These are phyloP conservation scores for Sporothrix pallida DNA, from an alignment of 2,329 filamentous ascomycete genomes.

Conservation along the genomic window DNA sequence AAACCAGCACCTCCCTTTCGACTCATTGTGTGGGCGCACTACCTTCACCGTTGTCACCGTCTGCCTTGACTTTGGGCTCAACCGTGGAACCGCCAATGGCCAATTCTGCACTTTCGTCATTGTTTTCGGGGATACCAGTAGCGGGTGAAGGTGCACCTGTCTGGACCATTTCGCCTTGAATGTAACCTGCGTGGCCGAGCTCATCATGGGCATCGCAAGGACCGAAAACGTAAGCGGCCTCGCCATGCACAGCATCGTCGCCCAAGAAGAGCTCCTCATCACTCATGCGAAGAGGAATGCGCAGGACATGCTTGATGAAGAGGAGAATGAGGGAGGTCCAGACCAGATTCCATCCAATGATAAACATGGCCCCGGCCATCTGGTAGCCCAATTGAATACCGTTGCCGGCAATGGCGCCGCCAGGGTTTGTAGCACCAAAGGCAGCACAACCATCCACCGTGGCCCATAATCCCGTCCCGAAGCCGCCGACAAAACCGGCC, in stretches of 20 bases:
- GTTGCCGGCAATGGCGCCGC: slow-evolving; percentile 58
- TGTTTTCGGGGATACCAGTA: not conserved
- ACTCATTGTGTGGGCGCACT: slow-evolving; percentile 24
- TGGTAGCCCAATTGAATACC: slow-evolving; percentile 57
- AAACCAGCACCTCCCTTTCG: not conserved
- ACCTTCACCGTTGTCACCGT: slow-evolving; percentile 29
- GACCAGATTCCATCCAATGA: slow-evolving; percentile 58
- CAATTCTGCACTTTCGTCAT: slow-evolving; percentile 36
- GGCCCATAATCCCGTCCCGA: slow-evolving; percentile 54
- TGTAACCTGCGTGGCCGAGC: slow-evolving; percentile 37
- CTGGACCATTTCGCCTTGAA: slow-evolving; percentile 39
- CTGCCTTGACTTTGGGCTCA: slow-evolving; percentile 38
- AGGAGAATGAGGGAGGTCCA: slow-evolving; percentile 56
- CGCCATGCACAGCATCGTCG: slow-evolving; percentile 56
- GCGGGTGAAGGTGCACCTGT: not conserved
- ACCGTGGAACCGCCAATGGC: slow-evolving; percentile 37
- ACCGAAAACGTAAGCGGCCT: slow-evolving; percentile 50
- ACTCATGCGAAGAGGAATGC: slow-evolving; percentile 54
- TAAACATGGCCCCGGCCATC: slow-evolving; percentile 55
- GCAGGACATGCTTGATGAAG: slow-evolving; percentile 57
- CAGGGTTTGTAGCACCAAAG: slow-evolving; percentile 52
- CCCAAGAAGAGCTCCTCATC: slow-evolving; percentile 54
- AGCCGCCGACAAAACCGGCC: slow-evolving; percentile 53
- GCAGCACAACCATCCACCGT: slow-evolving; percentile 53
- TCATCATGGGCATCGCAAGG: slow-evolving; percentile 41